These are phyloP conservation scores for Ustilago cynodontis DNA, from an alignment of 1,284 basidiomycete genomes.

Conservation along the genomic window DNA sequence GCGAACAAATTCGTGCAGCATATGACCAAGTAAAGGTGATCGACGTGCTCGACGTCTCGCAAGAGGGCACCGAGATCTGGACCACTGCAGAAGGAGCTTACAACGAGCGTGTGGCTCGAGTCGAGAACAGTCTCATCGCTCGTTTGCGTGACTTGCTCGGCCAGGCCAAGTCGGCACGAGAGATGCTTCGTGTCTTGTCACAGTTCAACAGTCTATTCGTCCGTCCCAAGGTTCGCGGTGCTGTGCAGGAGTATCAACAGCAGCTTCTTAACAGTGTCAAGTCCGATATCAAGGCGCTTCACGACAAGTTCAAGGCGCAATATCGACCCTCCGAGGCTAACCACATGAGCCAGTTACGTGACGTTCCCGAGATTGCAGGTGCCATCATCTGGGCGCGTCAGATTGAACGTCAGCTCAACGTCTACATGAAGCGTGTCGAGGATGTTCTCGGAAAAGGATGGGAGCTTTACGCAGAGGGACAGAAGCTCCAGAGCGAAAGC, in stretches of 20 bases:
- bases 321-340: slow-evolving; percentile 95
- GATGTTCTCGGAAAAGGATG: slow-evolving; percentile 98
- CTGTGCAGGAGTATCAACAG: slow-evolving; percentile 98
- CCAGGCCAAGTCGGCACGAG: slow-evolving; percentile 96
- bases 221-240: slow-evolving; percentile 85
- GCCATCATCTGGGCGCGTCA: slow-evolving; percentile 98
- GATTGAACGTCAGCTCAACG: slow-evolving; percentile 93
- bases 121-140: slow-evolving; percentile 98
- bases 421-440: slow-evolving; percentile 99
- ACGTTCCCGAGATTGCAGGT: slow-evolving; percentile 94
- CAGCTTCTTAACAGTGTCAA: slow-evolving; percentile 78
- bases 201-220: slow-evolving; percentile 99
- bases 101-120: slow-evolving; percentile 94
- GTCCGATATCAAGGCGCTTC: slow-evolving; percentile 93
- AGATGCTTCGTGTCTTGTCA: slow-evolving; percentile 99
- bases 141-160: slow-evolving; percentile 89
- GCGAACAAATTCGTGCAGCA: slow-evolving; percentile 89
- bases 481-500: slow-evolving; percentile 92
- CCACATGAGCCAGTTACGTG: slow-evolving; percentile 97
- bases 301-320: slow-evolving; percentile 86
- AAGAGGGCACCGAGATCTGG: slow-evolving; percentile 98
- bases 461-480: slow-evolving; percentile 99
- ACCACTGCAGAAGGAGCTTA: slow-evolving; percentile 95
- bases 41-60: slow-evolving; percentile 85
- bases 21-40: slow-evolving; percentile 96